phyloP scores from a whole-genome alignment of 352 stramenopile genomes.

The Phytopythium chamaehyphon region DNA sequence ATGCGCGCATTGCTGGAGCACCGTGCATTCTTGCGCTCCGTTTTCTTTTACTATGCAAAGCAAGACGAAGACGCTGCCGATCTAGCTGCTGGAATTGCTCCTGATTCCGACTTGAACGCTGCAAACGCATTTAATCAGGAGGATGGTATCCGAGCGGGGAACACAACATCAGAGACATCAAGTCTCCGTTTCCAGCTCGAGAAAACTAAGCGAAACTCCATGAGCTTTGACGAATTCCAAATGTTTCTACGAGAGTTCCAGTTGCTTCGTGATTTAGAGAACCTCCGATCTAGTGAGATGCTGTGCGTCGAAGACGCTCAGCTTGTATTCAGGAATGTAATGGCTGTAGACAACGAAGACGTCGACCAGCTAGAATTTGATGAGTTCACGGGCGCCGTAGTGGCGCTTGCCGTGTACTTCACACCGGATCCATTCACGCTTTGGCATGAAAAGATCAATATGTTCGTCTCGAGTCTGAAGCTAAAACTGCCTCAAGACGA shows the following conservation, averaged over 20 bases:
- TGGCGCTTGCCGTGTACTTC: conserved; percentile 37
- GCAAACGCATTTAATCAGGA: no score
- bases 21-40: conserved; percentile 38
- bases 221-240: conserved; percentile 47
- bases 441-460: conserved; percentile 53
- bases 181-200: conserved; percentile 30
- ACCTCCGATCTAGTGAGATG: neutral
- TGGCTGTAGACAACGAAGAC: conserved; percentile 53
- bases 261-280: conserved; percentile 10
- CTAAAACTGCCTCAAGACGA: neutral
- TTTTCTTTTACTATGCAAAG: conserved; percentile 60
- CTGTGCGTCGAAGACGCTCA: conserved; percentile 20
- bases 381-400: conserved; percentile 46
- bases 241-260: conserved; percentile 31
- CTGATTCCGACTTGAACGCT: no score
- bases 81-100: neutral
- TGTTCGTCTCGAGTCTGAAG: conserved; percentile 29
- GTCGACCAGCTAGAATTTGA: conserved; percentile 52
- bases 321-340: conserved; percentile 39
- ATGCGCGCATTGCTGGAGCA: conserved; percentile 44
- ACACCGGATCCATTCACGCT: conserved; percentile 44
- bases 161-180: conserved; percentile 1
- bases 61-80: conserved; percentile 27
- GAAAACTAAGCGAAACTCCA: conserved; percentile 53
- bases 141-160: conserved; percentile 1